Base-by-base conservation (phyloP, 164 flowering plant genomes). In the Piper longum region DNA sequence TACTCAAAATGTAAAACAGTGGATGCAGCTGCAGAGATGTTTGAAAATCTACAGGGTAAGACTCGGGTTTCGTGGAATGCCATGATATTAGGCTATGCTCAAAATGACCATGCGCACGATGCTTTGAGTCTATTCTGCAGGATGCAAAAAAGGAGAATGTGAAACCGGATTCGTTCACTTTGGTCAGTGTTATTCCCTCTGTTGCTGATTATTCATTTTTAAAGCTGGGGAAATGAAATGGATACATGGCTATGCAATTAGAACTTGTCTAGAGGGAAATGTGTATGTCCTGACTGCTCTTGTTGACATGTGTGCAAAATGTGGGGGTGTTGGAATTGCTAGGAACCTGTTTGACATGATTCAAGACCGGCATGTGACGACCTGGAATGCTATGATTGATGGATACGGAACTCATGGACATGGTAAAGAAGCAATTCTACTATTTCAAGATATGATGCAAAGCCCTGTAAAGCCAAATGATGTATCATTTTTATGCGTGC, bases 381-480 rank as follows among this genome's bases (percentile, higher is more conserved):
- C 93, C 5, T 89, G 98, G 98, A 89, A 92, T 74, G 80, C 85
- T 12, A 92, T 92, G 91, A 92, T 92, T 58, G 95, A 87, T 70
- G 98, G 91, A 62, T 92, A 92, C 77, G 96, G 96, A 12, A 84
- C 87, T 5, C 92, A 91, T 59, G 96, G 98, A 13, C 77, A 72
- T 61, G 96, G 85, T 26, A 64, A 60, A 67, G 80, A 71, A 19
- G 88, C 95, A 14, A 62, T 85, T 11, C 79, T 82, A 61, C 72
- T 89, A 63, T 91, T 89, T 62, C 68, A 70, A 12, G 75, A 82
- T 58, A 89, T 91, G 98, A 64, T 64, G 56, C 67, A 62, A 41
- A 78, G 78, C 43, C 43, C 60, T 5, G 64, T 76, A 60, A 76
- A 70, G 62, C 98, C 98, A 55, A 85, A 89, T 65, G 79, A 71